Base-by-base conservation (phyloP, 306 rosid genomes). In the Acmispon strigosus region DNA sequence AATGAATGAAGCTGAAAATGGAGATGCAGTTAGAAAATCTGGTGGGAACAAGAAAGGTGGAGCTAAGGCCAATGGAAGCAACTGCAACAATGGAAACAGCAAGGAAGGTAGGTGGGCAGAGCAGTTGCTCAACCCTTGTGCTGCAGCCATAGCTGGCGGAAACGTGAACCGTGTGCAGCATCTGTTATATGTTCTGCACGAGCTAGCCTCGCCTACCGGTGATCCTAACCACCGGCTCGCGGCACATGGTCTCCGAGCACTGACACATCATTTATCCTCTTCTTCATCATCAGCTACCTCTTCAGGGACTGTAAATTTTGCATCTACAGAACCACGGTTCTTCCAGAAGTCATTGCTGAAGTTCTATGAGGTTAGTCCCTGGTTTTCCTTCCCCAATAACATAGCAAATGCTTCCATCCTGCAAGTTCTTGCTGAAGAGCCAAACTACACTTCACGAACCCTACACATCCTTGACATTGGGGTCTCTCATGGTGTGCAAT, bases 71-170 rank as follows among this genome's bases (percentile, higher is more conserved):
- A 71, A 77, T 1, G 94, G 88, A 19, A 90, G 66, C 62, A 92
- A 82, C 88, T 22, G 82, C 48, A 74, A 74, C 78, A 87, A 70
- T 49, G 80, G 91, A 41, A 89, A 80, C 53, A 81, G 72, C 76
- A 93, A 84, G 75, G 96, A 93, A 61, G 98, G 98, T 19, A 90
- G 96, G 71, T 93, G 98, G 98, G 98, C 98, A 5, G 98, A 93
- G 75, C 94, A 93, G 68, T 71, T 93, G 76, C 89, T 90, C 5
- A 93, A 86, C 50, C 98, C 98, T 29, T 90, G 98, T 72, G 97
- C 96, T 15, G 27, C 32, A 8, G 97, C 98, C 53, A 80, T 93
- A 58, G 59, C 81, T 0, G 57, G 62, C 4, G 91, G 91, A 13
- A 77, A 93, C 58, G 43, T 79, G 72, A 82, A 80, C 13, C 88